Base-by-base conservation (phyloP, 2,329 filamentous ascomycete genomes). In the Botrytis aclada region DNA sequence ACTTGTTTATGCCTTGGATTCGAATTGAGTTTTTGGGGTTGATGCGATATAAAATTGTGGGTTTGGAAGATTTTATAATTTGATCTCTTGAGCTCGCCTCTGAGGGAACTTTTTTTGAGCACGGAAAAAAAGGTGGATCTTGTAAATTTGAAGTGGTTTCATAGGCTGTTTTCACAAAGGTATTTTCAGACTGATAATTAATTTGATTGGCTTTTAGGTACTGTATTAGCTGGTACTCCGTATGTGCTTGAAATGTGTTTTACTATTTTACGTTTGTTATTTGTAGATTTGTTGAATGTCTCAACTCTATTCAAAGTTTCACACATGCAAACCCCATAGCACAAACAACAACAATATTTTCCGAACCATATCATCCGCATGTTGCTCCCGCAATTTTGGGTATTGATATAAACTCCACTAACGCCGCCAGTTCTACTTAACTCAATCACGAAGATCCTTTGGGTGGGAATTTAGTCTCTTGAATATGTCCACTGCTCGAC, bases 381-480 rank as follows among this genome's bases (percentile, higher is more conserved):
- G 41, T 67, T 67, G 65, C 65, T 71, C 45, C 60, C 56, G 39
- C 64, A 69, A 66, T 62, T 74, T 76, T 75, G 69, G 67, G 61
- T 76, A 74, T 72, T 62, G 65, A 65, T 43, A 37, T 70, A 74
- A 75, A 72, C 75, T 74, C 61, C 56, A 47, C 66, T 34, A 61
- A 69, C 75, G 74, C 72, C 65, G 51, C 72, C 72, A 65, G n/a
- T 58, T 41, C 45, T n/a, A 45, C 29, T 56, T 60, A 51, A 69
- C n/a, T 69, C 22, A 43, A 65, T 80, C 74, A 81, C 73, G 78
- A 76, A 62, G 79, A 72, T 60, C 86, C 87, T 77, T 87, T 90
- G 4, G 94, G 94, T 32, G 95, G 95, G 80, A 97, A 97, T 74
- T 86, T 91, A 37, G 92, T 92, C n/a, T 89, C 84, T 78, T 89